Base-by-base conservation (phyloP, 163 green algal genomes). In the Volvox carteri region DNA sequence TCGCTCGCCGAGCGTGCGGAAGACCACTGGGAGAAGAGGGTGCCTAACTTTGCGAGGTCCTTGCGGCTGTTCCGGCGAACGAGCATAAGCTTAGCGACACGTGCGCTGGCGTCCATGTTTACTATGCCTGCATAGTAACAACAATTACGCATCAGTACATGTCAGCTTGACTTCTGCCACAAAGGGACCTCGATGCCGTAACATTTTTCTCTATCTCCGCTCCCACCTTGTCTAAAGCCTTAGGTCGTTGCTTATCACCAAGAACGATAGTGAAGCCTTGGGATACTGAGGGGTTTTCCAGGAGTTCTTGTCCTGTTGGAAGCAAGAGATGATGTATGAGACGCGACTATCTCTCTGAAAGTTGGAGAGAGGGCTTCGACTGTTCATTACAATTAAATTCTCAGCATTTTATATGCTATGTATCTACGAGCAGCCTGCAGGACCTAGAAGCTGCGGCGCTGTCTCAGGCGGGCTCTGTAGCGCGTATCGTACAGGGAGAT, bases 71-170 rank as follows among this genome's bases (percentile, higher is more conserved):
- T 60, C 28, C 56, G 58, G 42, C 58, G 60, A 30, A 54, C n/a
- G n/a, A 85, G 52, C 50, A 85, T 73, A 21, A 85, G 39, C 25
- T 73, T 50, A 6, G 78, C 78, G 41, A 86, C 78, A 12, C 78
- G 78, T 28, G 52, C 77, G 77, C 39, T 73, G 77, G 23, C 25
- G 54, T 86, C 78, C 78, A 86, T 86, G 7, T 41, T 65, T 75
- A 48, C 4, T 48, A 75, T 48, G 33, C 25, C 65, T 75, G 65
- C 16, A 35, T 19, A 33, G 18, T 25, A 35, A 50, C 8, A 46
- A 80, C 42, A 58, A 79, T 60, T 12, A 58, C 8, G 3, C 62
- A 39, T n/a, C n/a, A n/a, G n/a, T n/a, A n/a, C n/a, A n/a, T n/a
- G n/a, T n/a, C n/a, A n/a, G n/a, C n/a, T n/a, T n/a, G n/a, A n/a